Evolutionary conservation across 2,329 filamentous ascomycete genomes (phyloP).

Genomic region (Trichoderma pleuroti): DNA sequence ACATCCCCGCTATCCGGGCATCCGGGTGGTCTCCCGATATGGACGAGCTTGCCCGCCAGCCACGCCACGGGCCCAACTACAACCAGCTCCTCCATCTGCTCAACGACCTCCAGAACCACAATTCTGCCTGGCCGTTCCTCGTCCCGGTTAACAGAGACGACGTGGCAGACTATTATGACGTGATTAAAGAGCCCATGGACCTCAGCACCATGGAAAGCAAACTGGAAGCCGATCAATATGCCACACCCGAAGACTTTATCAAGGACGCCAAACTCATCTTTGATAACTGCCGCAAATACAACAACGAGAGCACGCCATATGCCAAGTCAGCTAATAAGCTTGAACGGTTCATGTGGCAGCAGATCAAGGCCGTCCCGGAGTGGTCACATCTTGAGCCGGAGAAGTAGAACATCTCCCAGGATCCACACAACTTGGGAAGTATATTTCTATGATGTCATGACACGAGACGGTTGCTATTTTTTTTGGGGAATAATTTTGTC

Average conservation of each 20-base stretch:
- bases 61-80: slow-evolving; percentile 93
- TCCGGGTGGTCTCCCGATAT: slow-evolving; percentile 97
- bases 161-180: slow-evolving; percentile 97
- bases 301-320: slow-evolving; percentile 91
- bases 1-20: slow-evolving; percentile 81
- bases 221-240: slow-evolving; percentile 89
- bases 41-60: slow-evolving; percentile 93
- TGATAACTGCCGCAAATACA: slow-evolving; percentile 93
- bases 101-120: slow-evolving; percentile 92
- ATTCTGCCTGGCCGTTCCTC: slow-evolving; percentile 90
- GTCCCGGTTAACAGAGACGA: slow-evolving; percentile 93
- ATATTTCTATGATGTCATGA: not conserved
- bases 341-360: slow-evolving; percentile 91
- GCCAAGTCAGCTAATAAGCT: slow-evolving; percentile 92
- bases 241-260: slow-evolving; percentile 87
- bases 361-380: slow-evolving; percentile 87
- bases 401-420: slow-evolving; percentile 31
- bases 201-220: slow-evolving; percentile 93
- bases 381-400: slow-evolving; percentile 68
- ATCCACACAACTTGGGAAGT: not conserved
- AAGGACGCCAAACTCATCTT: slow-evolving; percentile 86
- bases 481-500: not conserved
- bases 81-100: slow-evolving; percentile 89
- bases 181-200: slow-evolving; percentile 98
- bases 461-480: not conserved